Base-by-base conservation (phyloP, 2,329 filamentous ascomycete species). In the Chaetoscypha palmicola region DNA sequence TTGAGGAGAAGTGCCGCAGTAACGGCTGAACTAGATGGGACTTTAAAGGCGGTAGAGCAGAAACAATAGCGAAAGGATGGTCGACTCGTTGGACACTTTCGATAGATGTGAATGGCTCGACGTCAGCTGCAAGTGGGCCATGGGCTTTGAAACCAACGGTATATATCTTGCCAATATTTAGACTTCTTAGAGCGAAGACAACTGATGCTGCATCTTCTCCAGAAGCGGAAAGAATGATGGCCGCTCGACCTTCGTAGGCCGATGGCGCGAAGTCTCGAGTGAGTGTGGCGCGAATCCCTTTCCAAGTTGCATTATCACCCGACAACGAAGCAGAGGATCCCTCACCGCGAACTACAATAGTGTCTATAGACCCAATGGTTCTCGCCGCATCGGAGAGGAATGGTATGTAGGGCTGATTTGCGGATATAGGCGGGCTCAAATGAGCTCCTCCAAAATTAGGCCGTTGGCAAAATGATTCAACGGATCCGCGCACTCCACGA, bases 251-350 rank as follows among this genome's bases (percentile, higher is more conserved):
- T 52, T 76, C 77, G 62, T 91, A 94, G 1, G 87, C 86, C 3
- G 85, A 89, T 0, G 87, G 86, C 0, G 89, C 84, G 53, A 90
- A 81, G 56, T 94, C 86, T 17, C 84, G 76, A 3, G 83, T 92
- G 46, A 94, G 69, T 0, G 86, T 89, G 41, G 85, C 83, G 37
- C 88, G 73, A 45, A 94, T 91, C 1, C 86, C 87, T 62, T 87
- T 88, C 86, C 87, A 92, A 11, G 81, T 80, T 9, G 86, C 83
- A 54, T 94, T 94, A 56, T 92, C 86, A 36, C 88, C 83, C 12
- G 90, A 68, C 31, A 91, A 75, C 4, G 73, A 72, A 41, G 70
- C 73, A 0, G 68, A 66, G 1, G 66, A 63, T 3, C 65, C 69
- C 10, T 71, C 68, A 3, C 63, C 59, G 41, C 73, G 75, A 19